Percentiles rank a stretch among this genome's conserved stretches.
Evolutionary conservation across 805 yeast species (phyloP).

Genomic region (Metschnikowia noctiluminum): DNA sequence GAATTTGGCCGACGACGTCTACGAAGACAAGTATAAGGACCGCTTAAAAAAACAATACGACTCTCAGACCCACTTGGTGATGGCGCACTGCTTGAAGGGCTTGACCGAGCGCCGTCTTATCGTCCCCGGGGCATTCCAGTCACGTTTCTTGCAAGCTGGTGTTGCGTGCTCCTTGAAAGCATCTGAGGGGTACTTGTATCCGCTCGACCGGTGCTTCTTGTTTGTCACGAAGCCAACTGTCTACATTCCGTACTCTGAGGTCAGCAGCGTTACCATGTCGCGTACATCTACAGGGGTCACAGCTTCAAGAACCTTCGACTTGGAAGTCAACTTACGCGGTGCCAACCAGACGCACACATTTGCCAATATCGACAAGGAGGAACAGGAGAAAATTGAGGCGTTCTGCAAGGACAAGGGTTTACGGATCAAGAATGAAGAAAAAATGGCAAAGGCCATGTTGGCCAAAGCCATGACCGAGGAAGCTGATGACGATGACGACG

Average conservation of each 20-base stretch:
- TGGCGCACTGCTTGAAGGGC: conserved; percentile 86
- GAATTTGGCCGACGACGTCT: conserved; percentile 80
- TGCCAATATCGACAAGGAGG: conserved; percentile 87
- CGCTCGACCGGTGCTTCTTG: conserved; percentile 86
- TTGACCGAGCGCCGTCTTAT: conserved; percentile 82
- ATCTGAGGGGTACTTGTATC: conserved; percentile 88
- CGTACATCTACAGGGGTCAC: conserved; percentile 78
- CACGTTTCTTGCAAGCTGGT: conserved; percentile 78
- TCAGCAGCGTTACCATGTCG: conserved; percentile 73
- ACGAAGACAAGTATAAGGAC: conserved; percentile 68
- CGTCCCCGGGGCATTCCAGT: conserved; percentile 77
- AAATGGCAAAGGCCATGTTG: conserved; percentile 77
- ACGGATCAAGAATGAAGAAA: conserved; percentile 82
- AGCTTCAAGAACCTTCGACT: conserved; percentile 86
- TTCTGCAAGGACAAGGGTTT: conserved; percentile 76
- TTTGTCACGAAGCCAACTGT: conserved; percentile 94
- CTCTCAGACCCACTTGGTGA: conserved; percentile 79
- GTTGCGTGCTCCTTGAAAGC: conserved; percentile 92
- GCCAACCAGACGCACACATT: conserved; percentile 70
- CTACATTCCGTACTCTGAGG: conserved; percentile 82
- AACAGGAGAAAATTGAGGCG: conserved; percentile 73
- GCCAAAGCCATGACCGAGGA: conserved; percentile 69
- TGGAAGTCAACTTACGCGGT: conserved; percentile 69
- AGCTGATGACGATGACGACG: conserved; percentile 50
- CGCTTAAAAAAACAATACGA: conserved; percentile 75